phyloP scores from a whole-genome alignment of 148 eudicot species.

The Camellia japonica region DNA sequence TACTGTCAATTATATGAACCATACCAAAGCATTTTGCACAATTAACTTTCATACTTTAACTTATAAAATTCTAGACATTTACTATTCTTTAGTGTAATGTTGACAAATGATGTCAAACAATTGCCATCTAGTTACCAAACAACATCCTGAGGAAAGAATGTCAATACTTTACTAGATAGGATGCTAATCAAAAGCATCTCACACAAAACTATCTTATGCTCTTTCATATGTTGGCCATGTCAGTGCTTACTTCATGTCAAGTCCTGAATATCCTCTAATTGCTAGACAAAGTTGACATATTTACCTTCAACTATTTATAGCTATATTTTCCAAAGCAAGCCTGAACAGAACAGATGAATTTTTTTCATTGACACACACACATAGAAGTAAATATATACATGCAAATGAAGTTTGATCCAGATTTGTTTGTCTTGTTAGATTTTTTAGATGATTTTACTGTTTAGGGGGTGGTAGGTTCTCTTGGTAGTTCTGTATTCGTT shows the following conservation, averaged over 20 bases:
- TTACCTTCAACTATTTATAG: background rate
- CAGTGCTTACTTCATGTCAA: no score
- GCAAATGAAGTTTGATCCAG: no score
- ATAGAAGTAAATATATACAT: no score
- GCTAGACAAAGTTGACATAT: no score
- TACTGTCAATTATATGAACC: background rate
- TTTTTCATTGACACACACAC: no score
- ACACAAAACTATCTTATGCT: background rate
- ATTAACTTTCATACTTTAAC: background rate
- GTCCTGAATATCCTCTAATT: no score
- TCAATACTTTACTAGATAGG: background rate
- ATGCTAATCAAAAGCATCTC: background rate
- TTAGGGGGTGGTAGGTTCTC: no score
- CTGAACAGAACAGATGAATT: no score
- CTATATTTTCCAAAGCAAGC: no score
- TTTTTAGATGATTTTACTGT: no score
- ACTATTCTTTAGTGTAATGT: background rate
- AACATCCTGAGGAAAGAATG: background rate
- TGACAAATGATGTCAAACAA: background rate
- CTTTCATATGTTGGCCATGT: background rate
- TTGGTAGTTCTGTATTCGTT: no score
- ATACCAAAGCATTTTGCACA: background rate
- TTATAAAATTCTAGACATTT: background rate
- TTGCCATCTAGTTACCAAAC: background rate
- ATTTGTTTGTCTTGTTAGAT: no score